Conservation (phyloP, 306 rosid genomes). For the Prunus davidiana region DNA sequence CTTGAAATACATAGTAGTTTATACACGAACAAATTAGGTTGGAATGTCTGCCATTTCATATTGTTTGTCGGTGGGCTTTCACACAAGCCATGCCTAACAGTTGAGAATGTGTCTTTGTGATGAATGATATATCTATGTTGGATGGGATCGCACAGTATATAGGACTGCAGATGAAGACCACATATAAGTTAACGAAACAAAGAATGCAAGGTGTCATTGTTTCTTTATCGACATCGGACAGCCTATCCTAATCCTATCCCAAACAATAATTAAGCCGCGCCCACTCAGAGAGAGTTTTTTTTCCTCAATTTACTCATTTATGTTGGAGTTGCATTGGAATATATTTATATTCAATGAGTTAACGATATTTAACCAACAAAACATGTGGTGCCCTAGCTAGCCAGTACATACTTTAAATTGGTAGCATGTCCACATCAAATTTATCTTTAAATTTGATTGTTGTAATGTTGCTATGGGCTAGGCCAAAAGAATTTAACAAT, state of each 20-base stretch:
- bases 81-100: background rate
- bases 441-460: background rate
- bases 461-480: too few relatives aligned
- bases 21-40: background rate
- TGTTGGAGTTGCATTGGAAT: background rate
- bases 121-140: too few relatives aligned
- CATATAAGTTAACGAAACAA: background rate
- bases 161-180: background rate
- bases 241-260: background rate
- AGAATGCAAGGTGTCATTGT: background rate
- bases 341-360: background rate
- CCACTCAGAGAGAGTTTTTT: too few relatives aligned
- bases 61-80: conserved; percentile 21
- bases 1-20: background rate
- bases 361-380: conserved; percentile 7
- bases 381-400: background rate
- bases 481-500: background rate
- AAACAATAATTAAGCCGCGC: background rate
- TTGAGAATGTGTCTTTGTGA: background rate
- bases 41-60: background rate
- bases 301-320: background rate
- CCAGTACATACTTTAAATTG: background rate
- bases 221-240: background rate
- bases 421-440: conserved; percentile 6
- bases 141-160: background rate